Evolutionary conservation across 176 grass and related monocot genomes (phyloP).

Genomic region (Panicum miliaceum): DNA sequence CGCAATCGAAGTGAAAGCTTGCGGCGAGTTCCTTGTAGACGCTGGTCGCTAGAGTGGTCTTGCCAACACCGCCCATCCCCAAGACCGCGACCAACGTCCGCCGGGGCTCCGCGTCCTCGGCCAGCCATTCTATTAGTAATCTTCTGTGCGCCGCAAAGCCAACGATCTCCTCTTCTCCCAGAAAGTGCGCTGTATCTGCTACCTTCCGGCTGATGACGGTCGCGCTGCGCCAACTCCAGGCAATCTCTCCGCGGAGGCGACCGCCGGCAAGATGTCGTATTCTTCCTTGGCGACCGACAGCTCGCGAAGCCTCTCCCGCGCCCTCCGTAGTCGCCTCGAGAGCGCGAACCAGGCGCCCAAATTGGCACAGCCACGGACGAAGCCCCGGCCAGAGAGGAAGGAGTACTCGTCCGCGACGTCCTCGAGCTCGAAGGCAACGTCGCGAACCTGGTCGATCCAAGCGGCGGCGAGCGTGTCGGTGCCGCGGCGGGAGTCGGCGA

Average conservation of each 20-base stretch:
- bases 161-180: slow-evolving; percentile 21
- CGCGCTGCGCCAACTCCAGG: background rate
- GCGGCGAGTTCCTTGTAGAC: slow-evolving; percentile 27
- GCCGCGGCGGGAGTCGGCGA: slow-evolving; percentile 37
- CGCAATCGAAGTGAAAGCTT: slow-evolving; percentile 34
- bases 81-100: slow-evolving; percentile 17
- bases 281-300: slow-evolving; percentile 26
- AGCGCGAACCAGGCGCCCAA: slow-evolving; percentile 17
- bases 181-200: slow-evolving; percentile 35
- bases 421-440: slow-evolving; percentile 33
- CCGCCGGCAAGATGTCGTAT: background rate
- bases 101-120: background rate
- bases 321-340: slow-evolving; percentile 23
- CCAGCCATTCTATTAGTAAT: slow-evolving; percentile 41
- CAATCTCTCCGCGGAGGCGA: background rate
- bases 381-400: slow-evolving; percentile 31
- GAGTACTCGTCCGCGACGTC: slow-evolving; percentile 42
- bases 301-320: slow-evolving; percentile 36
- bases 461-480: slow-evolving; percentile 7
- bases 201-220: background rate
- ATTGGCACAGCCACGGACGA: slow-evolving; percentile 17
- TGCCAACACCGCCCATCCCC: slow-evolving; percentile 54
- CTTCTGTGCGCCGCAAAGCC: slow-evolving; percentile 27
- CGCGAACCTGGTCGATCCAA: slow-evolving; percentile 42
- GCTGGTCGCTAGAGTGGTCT: slow-evolving; percentile 47